Conservation (phyloP, 495 filamentous ascomycete species). For the Jackrogersella multiformis region DNA sequence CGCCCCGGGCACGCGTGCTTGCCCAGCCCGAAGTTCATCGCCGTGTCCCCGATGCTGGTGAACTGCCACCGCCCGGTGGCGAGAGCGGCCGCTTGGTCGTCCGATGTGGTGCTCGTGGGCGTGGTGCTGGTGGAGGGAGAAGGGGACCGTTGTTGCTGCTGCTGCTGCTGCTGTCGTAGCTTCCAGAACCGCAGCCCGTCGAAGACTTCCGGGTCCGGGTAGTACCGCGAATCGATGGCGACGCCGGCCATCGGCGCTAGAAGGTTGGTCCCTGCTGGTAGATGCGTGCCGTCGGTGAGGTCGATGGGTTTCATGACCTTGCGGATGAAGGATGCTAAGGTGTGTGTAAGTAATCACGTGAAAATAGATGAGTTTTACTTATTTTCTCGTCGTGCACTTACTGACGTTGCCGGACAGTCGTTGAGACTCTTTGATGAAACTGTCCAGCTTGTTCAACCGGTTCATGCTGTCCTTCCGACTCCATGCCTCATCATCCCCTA, state of each 20-base stretch:
- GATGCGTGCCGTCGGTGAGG: conserved; percentile 55
- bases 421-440: conserved; percentile 64
- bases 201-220: conserved; percentile 55
- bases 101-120: not conserved
- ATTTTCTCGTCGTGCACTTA: conserved; percentile 36
- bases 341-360: not conserved
- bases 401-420: conserved; percentile 55
- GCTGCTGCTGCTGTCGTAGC: conserved; percentile 50
- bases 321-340: conserved; percentile 54
- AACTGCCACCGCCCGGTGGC: conserved; percentile 51
- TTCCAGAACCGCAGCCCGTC: conserved; percentile 64
- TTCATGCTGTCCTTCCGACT: conserved; percentile 51
- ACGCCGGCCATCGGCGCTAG: conserved; percentile 49
- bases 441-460: conserved; percentile 62
- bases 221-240: conserved; percentile 47
- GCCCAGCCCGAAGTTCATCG: conserved; percentile 63
- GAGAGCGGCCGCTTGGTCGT: not conserved
- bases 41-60: conserved; percentile 52
- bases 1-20: conserved; percentile 63
- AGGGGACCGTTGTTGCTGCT: conserved; percentile 46
- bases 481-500: conserved; percentile 52
- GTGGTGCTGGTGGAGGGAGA: conserved; percentile 38
- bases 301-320: conserved; percentile 51
- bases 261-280: conserved; percentile 52
- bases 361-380: not conserved